A percentile compares a stretch with the other conserved stretches of the same genome.
phyloP scores from a whole-genome alignment of 2,329 filamentous ascomycete species.

The Colletotrichum scovillei region DNA sequence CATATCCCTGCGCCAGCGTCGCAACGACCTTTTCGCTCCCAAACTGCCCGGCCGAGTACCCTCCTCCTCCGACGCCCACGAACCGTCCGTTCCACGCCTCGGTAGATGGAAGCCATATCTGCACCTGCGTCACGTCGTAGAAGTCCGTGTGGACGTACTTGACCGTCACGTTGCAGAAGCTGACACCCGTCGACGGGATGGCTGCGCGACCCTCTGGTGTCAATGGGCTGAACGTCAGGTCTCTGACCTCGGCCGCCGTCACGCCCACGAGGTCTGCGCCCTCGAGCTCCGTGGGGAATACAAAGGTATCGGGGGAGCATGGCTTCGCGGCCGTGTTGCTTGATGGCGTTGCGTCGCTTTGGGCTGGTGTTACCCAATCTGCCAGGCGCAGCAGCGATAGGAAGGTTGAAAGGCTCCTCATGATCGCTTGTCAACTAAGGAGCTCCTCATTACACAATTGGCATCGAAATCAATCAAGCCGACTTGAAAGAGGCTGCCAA shows the following conservation, averaged over 20 bases:
- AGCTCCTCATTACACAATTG: neutral
- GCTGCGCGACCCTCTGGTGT: constrained; percentile 32
- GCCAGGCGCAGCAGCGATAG: neutral
- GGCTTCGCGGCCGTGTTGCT: neutral
- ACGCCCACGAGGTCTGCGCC: constrained; percentile 15
- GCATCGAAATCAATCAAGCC: neutral
- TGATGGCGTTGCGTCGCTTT: neutral
- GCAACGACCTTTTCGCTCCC: constrained; percentile 26
- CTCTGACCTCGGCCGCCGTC: constrained; percentile 15
- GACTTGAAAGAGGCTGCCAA: neutral
- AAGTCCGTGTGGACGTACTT: constrained; percentile 41
- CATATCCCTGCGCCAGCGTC: constrained; percentile 29
- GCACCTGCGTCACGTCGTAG: constrained; percentile 41
- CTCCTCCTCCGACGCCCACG: constrained; percentile 45
- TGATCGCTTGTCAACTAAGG: neutral
- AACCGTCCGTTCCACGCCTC: constrained; percentile 45
- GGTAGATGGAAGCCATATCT: constrained; percentile 40
- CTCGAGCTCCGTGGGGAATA: constrained; percentile 13
- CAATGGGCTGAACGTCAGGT: constrained; percentile 3
- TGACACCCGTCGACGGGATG: constrained; percentile 32
- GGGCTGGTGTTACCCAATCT: neutral
- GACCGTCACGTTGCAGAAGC: constrained; percentile 42
- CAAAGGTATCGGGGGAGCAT: constrained; percentile 11
- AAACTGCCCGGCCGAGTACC: constrained; percentile 41
- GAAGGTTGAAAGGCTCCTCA: constrained; percentile 7